A percentile compares a stretch with the other conserved stretches of the same genome.
These are phyloP conservation scores for Carex scoparia DNA, from an alignment of 176 grass and related monocot genomes.

Conservation along the genomic window DNA sequence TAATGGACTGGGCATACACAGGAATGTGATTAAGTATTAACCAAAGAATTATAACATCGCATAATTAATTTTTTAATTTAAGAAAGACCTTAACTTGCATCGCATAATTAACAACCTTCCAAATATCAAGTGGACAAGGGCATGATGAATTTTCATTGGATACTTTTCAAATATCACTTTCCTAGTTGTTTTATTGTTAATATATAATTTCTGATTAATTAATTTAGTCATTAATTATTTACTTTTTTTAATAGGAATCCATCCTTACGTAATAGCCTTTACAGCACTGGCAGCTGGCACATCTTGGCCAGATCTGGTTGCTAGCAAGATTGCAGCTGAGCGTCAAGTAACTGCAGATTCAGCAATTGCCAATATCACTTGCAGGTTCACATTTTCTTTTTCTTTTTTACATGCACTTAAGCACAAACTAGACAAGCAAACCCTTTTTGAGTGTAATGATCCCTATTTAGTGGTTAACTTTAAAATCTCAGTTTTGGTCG, in stretches of 20 bases:
- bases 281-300: constrained; percentile 84
- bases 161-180: background rate
- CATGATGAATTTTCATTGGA: background rate
- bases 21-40: background rate
- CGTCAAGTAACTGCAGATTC: constrained; percentile 92
- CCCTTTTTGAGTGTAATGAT: background rate
- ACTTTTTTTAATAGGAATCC: constrained; percentile 49
- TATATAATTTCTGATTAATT: background rate
- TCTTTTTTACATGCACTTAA: background rate
- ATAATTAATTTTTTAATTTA: background rate
- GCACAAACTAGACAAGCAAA: background rate
- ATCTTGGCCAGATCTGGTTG: constrained; percentile 91
- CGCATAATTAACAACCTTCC: no score
- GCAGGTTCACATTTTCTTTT: constrained; percentile 45
- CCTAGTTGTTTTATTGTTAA: background rate
- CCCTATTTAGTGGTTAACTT: background rate
- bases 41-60: background rate
- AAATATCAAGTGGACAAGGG: background rate
- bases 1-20: background rate
- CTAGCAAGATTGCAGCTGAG: constrained; percentile 95
- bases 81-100: background rate
- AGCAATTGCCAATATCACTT: constrained; percentile 94
- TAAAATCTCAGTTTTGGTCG: background rate
- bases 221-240: background rate
- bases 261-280: constrained; percentile 89